Conservation (phyloP, 176 grass and related monocot species). For the Rhynchospora breviuscula region DNA sequence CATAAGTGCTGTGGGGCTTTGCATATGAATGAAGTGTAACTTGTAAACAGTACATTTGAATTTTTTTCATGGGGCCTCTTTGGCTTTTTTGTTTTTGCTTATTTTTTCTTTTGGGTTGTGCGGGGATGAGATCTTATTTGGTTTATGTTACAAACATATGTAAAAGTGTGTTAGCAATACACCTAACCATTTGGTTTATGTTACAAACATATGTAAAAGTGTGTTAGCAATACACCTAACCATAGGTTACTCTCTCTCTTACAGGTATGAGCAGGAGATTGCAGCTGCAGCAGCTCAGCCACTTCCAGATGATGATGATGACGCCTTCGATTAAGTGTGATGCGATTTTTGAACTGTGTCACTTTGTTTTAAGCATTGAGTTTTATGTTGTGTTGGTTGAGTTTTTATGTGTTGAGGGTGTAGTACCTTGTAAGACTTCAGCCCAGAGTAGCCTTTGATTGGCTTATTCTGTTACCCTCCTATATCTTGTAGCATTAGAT, state of each 20-base stretch:
- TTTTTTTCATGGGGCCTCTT: too few species aligned
- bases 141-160: not conserved
- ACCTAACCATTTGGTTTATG: not conserved
- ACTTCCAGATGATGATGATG: conserved; percentile 33
- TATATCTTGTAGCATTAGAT: conserved; percentile 13
- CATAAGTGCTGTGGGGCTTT: not conserved
- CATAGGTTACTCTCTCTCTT: not conserved
- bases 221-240: not conserved
- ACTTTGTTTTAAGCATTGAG: not conserved
- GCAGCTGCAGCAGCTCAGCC: conserved; percentile 23
- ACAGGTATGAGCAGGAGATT: conserved; percentile 23
- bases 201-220: not conserved
- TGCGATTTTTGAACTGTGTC: not conserved
- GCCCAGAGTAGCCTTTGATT: not conserved
- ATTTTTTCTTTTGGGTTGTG: too few species aligned
- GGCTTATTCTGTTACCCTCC: not conserved
- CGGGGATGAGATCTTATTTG: not conserved
- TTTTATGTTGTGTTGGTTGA: conserved; percentile 17
- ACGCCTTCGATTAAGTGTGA: conserved; percentile 23
- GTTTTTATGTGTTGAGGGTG: not conserved
- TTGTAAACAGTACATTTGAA: too few species aligned
- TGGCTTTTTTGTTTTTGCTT: too few species aligned
- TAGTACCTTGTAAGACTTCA: conserved; percentile 10
- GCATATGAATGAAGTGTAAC: not conserved
- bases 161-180: not conserved